Base-by-base conservation (phyloP, 495 filamentous ascomycete genomes). In the Cercophora sp. region DNA sequence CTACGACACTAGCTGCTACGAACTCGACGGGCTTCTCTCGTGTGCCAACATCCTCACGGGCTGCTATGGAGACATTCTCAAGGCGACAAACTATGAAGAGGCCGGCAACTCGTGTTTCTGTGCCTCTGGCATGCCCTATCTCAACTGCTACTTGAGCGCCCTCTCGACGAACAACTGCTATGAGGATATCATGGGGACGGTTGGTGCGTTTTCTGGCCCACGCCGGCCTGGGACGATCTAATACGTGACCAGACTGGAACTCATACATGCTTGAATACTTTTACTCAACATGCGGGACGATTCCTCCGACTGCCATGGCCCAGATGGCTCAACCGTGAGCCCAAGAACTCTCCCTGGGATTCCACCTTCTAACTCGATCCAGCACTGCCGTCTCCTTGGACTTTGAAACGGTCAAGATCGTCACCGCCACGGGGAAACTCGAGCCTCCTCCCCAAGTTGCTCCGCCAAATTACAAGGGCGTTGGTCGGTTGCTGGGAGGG, bases 371-470 rank as follows among this genome's bases (percentile, higher is more conserved):
- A 22, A 2, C n/a, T 15, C 25, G 2, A 19, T 20, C 15, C 9
- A 15, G 13, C 25, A n/a, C n/a, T n/a, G n/a, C n/a, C n/a, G n/a
- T n/a, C n/a, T n/a, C n/a, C n/a, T n/a, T n/a, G n/a, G n/a, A n/a
- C n/a, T n/a, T n/a, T 60, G 64, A 58, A n/a, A 55, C 46, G 1
- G 46, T 62, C 31, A 32, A 55, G 2, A 46, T 61, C 36, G 51
- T 58, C 18, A 61, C 57, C 8, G 26, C 37, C 18, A 56, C 46
- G 8, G 29, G 8, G 4, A 19, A 20, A 2, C 20, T 46, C 10
- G 8, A 39, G 2, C 32, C 31, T 4, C 59, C 59, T 13, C 5
- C 44, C 4, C 48, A 57, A 10, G 25, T 22, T 29, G 48, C 27
- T 11, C 16, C 34, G 48, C 59, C 61, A 3, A 42, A 50, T 18